A percentile compares a stretch with the other conserved stretches of the same genome.
Conservation (phyloP, 2,329 filamentous ascomycete species). For the Bipolaris cookei region DNA sequence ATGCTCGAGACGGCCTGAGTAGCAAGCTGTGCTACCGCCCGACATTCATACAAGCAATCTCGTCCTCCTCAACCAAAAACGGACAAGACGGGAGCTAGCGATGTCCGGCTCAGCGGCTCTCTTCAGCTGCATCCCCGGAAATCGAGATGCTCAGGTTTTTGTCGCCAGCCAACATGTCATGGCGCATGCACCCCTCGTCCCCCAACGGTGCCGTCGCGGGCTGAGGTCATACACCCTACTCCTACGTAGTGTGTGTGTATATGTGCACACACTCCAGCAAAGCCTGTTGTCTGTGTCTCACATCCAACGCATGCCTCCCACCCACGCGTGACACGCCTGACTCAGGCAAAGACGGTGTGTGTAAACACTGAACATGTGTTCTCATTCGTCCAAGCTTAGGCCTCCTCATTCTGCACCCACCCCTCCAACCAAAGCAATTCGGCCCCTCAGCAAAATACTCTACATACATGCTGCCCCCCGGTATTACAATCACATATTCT, state of each 20-base stretch:
- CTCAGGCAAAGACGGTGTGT: slow-evolving; percentile 13
- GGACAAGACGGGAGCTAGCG: slow-evolving; percentile 9
- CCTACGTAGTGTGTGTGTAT: no score
- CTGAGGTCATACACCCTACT: no score
- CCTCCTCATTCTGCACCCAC: not conserved
- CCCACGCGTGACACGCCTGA: not conserved
- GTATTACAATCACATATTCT: slow-evolving; percentile 30
- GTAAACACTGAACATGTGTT: slow-evolving; percentile 1
- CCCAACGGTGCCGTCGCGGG: not conserved
- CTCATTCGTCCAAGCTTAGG: slow-evolving; percentile 9
- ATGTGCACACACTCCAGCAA: no score
- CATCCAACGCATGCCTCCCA: not conserved
- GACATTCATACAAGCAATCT: slow-evolving; percentile 2
- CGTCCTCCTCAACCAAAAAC: slow-evolving; percentile 4
- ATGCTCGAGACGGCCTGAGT: slow-evolving; percentile 16
- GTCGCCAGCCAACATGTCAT: slow-evolving; percentile 7
- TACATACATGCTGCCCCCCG: not conserved
- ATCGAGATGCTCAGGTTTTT: slow-evolving; percentile 4
- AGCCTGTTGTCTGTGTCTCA: not conserved
- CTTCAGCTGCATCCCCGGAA: not conserved
- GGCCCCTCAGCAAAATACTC: slow-evolving; percentile 2
- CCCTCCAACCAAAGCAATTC: slow-evolving; percentile 2
- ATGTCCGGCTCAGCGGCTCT: slow-evolving; percentile 8
- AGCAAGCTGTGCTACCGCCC: slow-evolving; percentile 9
- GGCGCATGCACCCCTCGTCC: slow-evolving; percentile 1